Base-by-base conservation (phyloP, 805 yeast species). In the Saccharomycopsis sp. region DNA sequence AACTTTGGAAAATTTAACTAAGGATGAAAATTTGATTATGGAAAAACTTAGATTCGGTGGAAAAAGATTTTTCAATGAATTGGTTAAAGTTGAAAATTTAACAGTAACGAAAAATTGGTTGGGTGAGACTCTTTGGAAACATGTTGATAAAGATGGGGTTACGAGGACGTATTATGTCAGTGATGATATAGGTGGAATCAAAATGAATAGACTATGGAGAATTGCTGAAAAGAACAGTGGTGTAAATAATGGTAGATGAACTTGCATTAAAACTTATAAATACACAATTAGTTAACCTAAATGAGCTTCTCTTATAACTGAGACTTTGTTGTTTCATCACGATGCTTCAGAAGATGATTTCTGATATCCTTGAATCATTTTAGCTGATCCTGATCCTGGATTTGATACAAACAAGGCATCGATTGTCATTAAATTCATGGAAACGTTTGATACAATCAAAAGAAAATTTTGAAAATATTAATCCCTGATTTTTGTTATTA, bases 161-260 rank as follows among this genome's bases (percentile, higher is more conserved):
- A 34, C n/a, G 17, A 34, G 55, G 55, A 32, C 22, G 16, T 59
- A 63, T 14, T 82, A 77, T 55, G 73, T 85, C 2, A 74, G 71
- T 13, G 94, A 85, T 55, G 81, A 85, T 52, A 66, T 82, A 36
- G 93, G 95, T 2, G 94, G 94, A 2, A 64, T 83, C 58, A 76
- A 77, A 52, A 85, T 85, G 95, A 93, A 85, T 55, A 65, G 95
- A 44, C 62, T 85, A 4, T 81, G 95, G 90, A 87, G 89, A 0
- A 74, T 84, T n/a, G 75, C 82, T 1, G 95, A 86, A 57, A 64
- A 65, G 40, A 77, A 81, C 48, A 67, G 77, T 38, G 85, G 81
- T 0, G 65, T 83, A 8, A 72, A 82, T 53, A 81, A 81, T 51
- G 93, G 93, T 4, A 66, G 94, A 48, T 68, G 20, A 11, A 14